Evolutionary conservation across 176 grass and related monocot species (phyloP), one percentile per base, ranked within the genome.

Genomic region (Eleusine indica): DNA sequence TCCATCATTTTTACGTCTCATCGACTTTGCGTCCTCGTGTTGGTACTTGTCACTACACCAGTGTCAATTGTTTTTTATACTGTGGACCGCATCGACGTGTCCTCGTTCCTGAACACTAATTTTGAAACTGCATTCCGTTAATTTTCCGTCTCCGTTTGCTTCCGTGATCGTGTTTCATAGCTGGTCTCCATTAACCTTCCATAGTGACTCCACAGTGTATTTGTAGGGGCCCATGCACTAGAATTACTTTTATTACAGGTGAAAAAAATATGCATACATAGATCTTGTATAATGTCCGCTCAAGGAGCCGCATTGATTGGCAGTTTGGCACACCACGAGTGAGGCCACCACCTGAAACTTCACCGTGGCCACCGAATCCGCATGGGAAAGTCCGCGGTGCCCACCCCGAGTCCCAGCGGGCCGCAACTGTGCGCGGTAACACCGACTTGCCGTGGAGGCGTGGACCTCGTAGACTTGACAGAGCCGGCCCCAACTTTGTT

Each of bases 401-500:
- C 11, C 4, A 13, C 15, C 79, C 38, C 57, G 13, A 76, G n/a
- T 21, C 25, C 52, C 16, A 35, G 16, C 8, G n/a, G 10, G 1
- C 4, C 16, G 9, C 2, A 30, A 18, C 9, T 0, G 30, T 0
- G 3, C 9, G 1, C 61, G 2, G 38, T 32, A 18, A 52, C 79
- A 68, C 16, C 52, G 35, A 71, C 44, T 9, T 18, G 73, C 22
- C 35, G 43, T 83, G 44, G 85, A 87, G 73, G 17, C 35, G 43
- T 83, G 44, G 85, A 87, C 66, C 16, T 5, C 49, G 38, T 37
- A 43, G 69, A 74, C 69, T 73, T 18, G 65, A 82, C 53, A 64
- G 32, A 16, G 43, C 42, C 28, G 40, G 13, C 18, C 56, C 70
- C 28, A 37, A 61, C 9, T 17, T 6, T 3, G 3, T 0, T 1